Conservation (phyloP, 108 stramenopile genomes). For the Cyclotella choctawhatcheeana region DNA sequence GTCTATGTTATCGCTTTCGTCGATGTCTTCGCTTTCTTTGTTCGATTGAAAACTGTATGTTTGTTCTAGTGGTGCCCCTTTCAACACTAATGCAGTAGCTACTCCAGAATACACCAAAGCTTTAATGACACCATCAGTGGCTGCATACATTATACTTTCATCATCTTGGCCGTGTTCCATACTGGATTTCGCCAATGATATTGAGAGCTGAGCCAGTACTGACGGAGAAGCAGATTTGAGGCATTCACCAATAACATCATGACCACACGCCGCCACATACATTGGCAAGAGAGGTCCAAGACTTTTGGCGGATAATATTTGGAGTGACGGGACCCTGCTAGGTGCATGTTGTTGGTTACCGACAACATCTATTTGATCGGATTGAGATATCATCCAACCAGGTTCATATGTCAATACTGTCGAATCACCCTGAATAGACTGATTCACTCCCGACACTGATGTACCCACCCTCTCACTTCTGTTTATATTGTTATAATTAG, state of each 20-base stretch:
- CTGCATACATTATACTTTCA: neutral
- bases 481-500: neutral
- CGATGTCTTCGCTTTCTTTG: neutral
- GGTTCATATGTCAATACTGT: too few relatives aligned
- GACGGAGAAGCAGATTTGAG: slow-evolving; percentile 31
- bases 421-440: too few relatives aligned
- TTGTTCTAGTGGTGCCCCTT: slow-evolving; percentile 2
- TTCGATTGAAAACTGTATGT: neutral
- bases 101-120: slow-evolving; percentile 36
- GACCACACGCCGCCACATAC: slow-evolving; percentile 25
- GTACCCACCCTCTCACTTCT: too few relatives aligned
- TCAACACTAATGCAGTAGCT: slow-evolving; percentile 38
- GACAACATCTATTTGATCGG: neutral
- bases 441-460: too few relatives aligned
- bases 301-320: slow-evolving; percentile 24
- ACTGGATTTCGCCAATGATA: slow-evolving; percentile 30
- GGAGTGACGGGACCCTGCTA: slow-evolving; percentile 21
- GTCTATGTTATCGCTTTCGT: slow-evolving; percentile 14
- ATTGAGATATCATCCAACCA: slow-evolving; percentile 33
- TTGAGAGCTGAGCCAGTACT: slow-evolving; percentile 28
- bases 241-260: slow-evolving; percentile 24
- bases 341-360: neutral
- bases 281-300: slow-evolving; percentile 37
- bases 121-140: slow-evolving; percentile 31
- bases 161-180: neutral